Percentiles rank a stretch among this genome's conserved stretches.
phyloP scores from a whole-genome alignment of 179 eudicot species.

The Silene vulgaris region DNA sequence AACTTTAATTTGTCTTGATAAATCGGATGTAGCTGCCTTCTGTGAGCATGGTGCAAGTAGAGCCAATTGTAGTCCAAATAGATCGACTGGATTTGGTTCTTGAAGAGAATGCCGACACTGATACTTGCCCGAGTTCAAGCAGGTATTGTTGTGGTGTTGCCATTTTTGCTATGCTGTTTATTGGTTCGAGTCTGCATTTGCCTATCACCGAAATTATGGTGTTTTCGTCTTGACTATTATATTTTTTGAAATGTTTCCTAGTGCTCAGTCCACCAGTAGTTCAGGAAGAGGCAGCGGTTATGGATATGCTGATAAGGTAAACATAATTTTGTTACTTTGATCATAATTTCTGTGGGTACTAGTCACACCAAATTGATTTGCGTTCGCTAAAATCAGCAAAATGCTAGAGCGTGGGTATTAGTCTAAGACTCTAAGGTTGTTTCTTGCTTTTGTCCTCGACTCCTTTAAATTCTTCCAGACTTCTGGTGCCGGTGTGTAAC shows the following conservation, averaged over 20 bases:
- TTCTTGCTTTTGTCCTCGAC: background rate
- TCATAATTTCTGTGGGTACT: constrained; percentile 2
- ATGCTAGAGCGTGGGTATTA: background rate
- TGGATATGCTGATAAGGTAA: constrained; percentile 96
- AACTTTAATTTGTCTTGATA: background rate
- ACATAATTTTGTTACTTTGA: constrained; percentile 13
- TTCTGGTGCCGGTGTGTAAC: background rate
- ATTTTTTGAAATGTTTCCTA: constrained; percentile 17
- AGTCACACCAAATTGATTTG: background rate
- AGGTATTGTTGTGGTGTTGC: constrained; percentile 40
- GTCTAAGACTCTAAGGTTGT: background rate
- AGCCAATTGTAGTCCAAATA: constrained; percentile 87
- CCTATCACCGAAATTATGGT: background rate
- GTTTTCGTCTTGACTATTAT: background rate
- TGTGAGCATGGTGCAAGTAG: constrained; percentile 83
- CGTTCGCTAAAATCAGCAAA: background rate
- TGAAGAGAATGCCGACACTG: constrained; percentile 77
- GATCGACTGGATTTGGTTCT: constrained; percentile 93
- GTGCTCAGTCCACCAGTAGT: constrained; percentile 55
- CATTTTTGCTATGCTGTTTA: background rate
- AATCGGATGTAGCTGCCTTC: constrained; percentile 67
- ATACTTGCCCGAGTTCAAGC: constrained; percentile 48
- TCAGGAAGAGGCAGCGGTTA: constrained; percentile 74
- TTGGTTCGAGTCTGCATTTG: background rate
- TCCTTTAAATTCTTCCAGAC: background rate